Percentiles rank a stretch among this genome's conserved stretches.
Evolutionary conservation across 495 filamentous ascomycete genomes (phyloP).

Genomic region (Daldinia decipiens): DNA sequence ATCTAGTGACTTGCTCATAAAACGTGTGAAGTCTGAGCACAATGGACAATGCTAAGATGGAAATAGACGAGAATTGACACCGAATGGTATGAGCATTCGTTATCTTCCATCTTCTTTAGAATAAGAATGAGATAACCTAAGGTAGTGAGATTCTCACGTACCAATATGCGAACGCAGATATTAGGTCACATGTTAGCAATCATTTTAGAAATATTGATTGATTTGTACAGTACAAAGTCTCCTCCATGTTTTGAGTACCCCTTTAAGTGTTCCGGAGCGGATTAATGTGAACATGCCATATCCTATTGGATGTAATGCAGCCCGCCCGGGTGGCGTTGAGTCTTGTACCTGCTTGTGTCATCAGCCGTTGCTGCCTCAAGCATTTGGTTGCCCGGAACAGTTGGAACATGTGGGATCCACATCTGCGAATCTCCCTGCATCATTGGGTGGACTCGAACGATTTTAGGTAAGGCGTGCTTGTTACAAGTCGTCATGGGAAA

Average conservation of each 20-base stretch:
- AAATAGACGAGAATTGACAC: no score
- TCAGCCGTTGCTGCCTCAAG: conserved; percentile 41
- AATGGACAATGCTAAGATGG: not conserved
- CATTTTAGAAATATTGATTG: not conserved
- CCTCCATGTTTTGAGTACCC: conserved; percentile 13
- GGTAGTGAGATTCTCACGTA: not conserved
- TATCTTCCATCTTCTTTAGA: not conserved
- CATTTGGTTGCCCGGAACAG: conserved; percentile 31
- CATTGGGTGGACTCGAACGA: conserved; percentile 19
- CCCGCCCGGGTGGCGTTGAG: conserved; percentile 22
- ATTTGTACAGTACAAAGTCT: conserved; percentile 32
- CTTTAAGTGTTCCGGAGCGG: conserved; percentile 24
- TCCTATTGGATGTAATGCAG: conserved; percentile 22
- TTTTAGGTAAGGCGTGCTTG: conserved; percentile 21
- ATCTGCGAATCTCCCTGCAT: conserved; percentile 11
- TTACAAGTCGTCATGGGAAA: conserved; percentile 29
- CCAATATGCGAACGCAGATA: not conserved
- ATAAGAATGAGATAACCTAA: not conserved
- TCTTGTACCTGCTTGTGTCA: conserved; percentile 43
- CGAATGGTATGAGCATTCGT: not conserved
- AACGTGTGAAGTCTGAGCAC: not conserved
- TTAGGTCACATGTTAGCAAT: not conserved
- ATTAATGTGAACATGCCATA: conserved; percentile 22
- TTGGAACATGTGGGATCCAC: conserved; percentile 24
- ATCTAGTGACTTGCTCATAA: no score